phyloP scores from a whole-genome alignment of 2,329 filamentous ascomycete genomes.

The Ascochyta koolunga region DNA sequence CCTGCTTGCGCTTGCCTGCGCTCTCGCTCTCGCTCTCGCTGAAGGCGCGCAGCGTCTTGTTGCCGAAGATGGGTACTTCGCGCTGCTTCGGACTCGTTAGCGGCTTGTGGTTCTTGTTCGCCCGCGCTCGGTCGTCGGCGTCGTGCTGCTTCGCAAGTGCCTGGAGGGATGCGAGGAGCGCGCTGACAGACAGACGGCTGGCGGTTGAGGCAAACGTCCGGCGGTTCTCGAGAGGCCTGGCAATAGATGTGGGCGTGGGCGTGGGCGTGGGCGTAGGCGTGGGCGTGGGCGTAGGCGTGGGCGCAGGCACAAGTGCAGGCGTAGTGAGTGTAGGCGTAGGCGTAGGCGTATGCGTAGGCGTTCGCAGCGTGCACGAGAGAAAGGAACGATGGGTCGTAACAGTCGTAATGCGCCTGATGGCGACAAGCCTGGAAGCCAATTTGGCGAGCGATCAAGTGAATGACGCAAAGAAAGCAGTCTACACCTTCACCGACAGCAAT shows the following conservation, averaged over 20 bases:
- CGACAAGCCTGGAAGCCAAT: conserved; percentile 38
- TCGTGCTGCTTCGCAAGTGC: background rate
- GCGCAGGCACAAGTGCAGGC: too few species aligned
- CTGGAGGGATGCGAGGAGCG: conserved; percentile 2
- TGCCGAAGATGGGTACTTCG: background rate
- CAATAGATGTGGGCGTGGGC: background rate
- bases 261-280: background rate
- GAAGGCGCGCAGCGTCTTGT: background rate
- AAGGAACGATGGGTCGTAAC: conserved; percentile 24
- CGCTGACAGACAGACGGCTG: background rate
- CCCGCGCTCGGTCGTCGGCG: background rate
- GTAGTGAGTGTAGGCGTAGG: too few species aligned
- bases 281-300: too few species aligned
- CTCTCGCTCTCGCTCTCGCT: too few species aligned
- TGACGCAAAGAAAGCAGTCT: conserved; percentile 8
- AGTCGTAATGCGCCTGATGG: conserved; percentile 36
- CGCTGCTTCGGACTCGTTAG: background rate
- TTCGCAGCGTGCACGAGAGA: background rate
- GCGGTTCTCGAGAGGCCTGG: background rate
- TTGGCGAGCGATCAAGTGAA: conserved; percentile 23
- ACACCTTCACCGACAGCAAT: conserved; percentile 9
- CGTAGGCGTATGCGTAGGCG: background rate
- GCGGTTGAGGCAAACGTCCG: conserved; percentile 3
- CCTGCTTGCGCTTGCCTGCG: background rate
- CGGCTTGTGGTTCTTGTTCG: background rate